phyloP scores from a whole-genome alignment of 768 basidiomycete species.

The Calvatia gigantea region DNA sequence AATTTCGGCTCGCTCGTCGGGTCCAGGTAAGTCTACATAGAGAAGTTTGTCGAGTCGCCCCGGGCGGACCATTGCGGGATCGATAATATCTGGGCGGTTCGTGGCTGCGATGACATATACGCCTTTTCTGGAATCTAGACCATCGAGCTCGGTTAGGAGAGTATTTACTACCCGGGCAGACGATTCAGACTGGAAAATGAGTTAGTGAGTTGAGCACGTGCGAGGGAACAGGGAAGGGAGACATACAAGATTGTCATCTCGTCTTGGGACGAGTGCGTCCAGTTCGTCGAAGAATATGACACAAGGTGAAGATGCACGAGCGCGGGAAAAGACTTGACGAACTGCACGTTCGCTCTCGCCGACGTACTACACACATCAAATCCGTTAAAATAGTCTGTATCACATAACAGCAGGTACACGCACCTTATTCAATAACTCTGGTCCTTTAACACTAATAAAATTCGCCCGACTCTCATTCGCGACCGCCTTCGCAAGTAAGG shows the following conservation, averaged over 20 bases:
- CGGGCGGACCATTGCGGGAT: conserved; percentile 97
- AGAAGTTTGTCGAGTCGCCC: conserved; percentile 92
- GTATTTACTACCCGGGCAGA: conserved; percentile 94
- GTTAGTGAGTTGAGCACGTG: background rate
- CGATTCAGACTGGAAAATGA: conserved; percentile 69
- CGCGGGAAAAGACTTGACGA: conserved; percentile 90
- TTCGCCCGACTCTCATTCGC: conserved; percentile 95
- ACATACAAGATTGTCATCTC: conserved; percentile 84
- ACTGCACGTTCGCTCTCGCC: conserved; percentile 97
- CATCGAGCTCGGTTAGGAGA: conserved; percentile 90
- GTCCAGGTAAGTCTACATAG: conserved; percentile 83
- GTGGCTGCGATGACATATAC: conserved; percentile 96
- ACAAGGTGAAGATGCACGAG: conserved; percentile 90
- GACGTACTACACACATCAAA: conserved; percentile 63
- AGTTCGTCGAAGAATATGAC: conserved; percentile 96
- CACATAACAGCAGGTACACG: conserved; percentile 13
- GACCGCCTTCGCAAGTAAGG: conserved; percentile 95
- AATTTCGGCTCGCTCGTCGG: conserved; percentile 80
- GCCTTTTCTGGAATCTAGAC: conserved; percentile 78
- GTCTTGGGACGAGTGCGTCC: conserved; percentile 85
- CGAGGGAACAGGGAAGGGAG: background rate
- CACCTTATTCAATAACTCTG: conserved; percentile 95
- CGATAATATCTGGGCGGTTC: conserved; percentile 95
- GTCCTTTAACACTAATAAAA: conserved; percentile 98
- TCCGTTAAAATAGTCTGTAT: background rate